These are phyloP conservation scores for Fusarium chaquense DNA, from an alignment of 2,329 filamentous ascomycete species.

Conservation along the genomic window DNA sequence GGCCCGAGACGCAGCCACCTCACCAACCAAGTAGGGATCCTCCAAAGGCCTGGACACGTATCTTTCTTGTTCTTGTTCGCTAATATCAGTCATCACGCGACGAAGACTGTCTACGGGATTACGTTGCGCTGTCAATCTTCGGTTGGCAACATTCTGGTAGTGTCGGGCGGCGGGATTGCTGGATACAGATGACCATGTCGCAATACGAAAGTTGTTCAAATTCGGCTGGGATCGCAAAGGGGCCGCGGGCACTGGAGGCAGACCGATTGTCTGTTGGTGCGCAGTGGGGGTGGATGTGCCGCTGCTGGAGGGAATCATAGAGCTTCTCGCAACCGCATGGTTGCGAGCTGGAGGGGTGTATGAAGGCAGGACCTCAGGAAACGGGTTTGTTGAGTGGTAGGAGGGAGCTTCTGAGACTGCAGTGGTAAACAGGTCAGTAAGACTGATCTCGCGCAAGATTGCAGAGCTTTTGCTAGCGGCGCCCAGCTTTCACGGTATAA, in stretches of 20 bases:
- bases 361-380: constrained; percentile 61
- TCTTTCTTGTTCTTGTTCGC: constrained; percentile 34
- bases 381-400: constrained; percentile 68
- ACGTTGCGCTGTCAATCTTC: constrained; percentile 65
- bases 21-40: constrained; percentile 75
- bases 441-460: constrained; percentile 32
- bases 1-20: constrained; percentile 70
- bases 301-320: constrained; percentile 38
- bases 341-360: constrained; percentile 58
- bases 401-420: constrained; percentile 73
- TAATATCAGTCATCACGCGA: constrained; percentile 39
- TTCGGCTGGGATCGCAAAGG: constrained; percentile 56
- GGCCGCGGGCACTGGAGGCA: constrained; percentile 63
- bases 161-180: constrained; percentile 67
- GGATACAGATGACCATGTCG: constrained; percentile 70
- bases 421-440: constrained; percentile 33
- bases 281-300: constrained; percentile 46
- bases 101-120: constrained; percentile 49
- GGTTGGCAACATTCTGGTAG: constrained; percentile 73
- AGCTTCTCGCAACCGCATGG: constrained; percentile 29
- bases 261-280: constrained; percentile 56
- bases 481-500: constrained; percentile 18
- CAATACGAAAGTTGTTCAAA: constrained; percentile 67
- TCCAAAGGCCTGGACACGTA: constrained; percentile 65
- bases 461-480: constrained; percentile 10